Conservation (phyloP, 2,329 filamentous ascomycete genomes). For the Davidsoniella neocaledoniae region DNA sequence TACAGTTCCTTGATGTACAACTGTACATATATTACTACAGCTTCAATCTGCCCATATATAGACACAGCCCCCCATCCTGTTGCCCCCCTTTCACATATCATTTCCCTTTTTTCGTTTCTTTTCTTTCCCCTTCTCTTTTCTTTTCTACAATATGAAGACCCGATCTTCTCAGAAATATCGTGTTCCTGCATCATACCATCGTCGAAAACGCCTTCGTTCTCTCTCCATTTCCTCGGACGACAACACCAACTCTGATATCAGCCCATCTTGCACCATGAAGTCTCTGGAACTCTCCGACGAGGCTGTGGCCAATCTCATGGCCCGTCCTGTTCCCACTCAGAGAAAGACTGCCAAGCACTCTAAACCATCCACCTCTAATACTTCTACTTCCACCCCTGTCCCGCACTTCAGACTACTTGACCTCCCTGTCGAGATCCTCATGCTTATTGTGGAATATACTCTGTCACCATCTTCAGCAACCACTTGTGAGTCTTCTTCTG, state of each 20-base stretch:
- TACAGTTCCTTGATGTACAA: too few relatives aligned
- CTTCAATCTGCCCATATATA: too few relatives aligned
- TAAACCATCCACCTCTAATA: neutral
- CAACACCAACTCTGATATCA: too few relatives aligned
- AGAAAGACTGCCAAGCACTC: neutral
- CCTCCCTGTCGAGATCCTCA: conserved; percentile 8
- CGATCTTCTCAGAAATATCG: neutral
- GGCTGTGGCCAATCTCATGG: neutral
- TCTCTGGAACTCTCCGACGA: neutral
- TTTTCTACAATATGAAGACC: neutral
- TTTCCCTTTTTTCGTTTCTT: neutral
- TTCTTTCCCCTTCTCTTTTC: too few relatives aligned
- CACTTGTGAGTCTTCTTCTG: neutral
- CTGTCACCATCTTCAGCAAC: neutral
- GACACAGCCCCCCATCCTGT: too few relatives aligned
- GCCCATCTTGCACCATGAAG: neutral
- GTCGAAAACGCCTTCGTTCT: neutral
- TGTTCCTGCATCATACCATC: neutral
- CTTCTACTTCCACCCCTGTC: neutral
- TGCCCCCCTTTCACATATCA: neutral
- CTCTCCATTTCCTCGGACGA: neutral
- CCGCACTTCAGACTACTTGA: neutral
- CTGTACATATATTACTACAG: too few relatives aligned
- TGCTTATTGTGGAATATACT: conserved; percentile 7
- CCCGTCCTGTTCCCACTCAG: neutral